Conservation (phyloP, 441 rosid species). For the Omphalea diandra region DNA sequence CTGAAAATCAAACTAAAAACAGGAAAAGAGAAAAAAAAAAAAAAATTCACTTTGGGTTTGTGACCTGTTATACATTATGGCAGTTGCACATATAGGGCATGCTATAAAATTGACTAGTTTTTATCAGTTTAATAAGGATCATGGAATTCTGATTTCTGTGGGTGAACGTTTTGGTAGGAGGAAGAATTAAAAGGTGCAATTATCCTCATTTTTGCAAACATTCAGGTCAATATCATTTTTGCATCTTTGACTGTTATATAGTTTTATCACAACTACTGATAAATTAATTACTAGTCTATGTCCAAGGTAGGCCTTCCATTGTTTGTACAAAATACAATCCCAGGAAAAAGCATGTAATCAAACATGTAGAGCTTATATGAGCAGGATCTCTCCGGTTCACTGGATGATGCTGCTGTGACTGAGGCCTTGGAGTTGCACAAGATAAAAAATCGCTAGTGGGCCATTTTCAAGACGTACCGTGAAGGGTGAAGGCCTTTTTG, state of each 20-base stretch:
- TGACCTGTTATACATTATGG: neutral
- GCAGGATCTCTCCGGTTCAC: slow-evolving; percentile 93
- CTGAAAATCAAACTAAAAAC: neutral
- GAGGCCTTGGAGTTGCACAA: slow-evolving; percentile 66
- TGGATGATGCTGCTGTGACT: slow-evolving; percentile 76
- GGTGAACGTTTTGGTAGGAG: slow-evolving; percentile 43
- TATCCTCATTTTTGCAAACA: slow-evolving; percentile 79
- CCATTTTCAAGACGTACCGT: slow-evolving; percentile 56
- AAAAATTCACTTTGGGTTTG: neutral
- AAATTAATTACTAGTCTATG: neutral
- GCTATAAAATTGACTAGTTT: neutral
- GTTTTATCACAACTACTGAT: neutral
- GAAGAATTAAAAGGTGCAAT: slow-evolving; percentile 80
- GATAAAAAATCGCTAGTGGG: slow-evolving; percentile 54
- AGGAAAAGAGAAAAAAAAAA: neutral
- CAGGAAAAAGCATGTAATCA: neutral
- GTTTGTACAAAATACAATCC: no score
- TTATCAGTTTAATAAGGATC: neutral
- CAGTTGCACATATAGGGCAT: neutral
- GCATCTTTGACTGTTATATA: neutral
- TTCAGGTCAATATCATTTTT: slow-evolving; percentile 50
- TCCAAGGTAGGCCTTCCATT: neutral
- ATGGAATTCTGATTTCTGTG: neutral
- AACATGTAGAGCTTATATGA: slow-evolving; percentile 11
- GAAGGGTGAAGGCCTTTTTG: slow-evolving; percentile 62